Conservation (phyloP, 768 basidiomycete genomes). For the Gymnopilus junonius region DNA sequence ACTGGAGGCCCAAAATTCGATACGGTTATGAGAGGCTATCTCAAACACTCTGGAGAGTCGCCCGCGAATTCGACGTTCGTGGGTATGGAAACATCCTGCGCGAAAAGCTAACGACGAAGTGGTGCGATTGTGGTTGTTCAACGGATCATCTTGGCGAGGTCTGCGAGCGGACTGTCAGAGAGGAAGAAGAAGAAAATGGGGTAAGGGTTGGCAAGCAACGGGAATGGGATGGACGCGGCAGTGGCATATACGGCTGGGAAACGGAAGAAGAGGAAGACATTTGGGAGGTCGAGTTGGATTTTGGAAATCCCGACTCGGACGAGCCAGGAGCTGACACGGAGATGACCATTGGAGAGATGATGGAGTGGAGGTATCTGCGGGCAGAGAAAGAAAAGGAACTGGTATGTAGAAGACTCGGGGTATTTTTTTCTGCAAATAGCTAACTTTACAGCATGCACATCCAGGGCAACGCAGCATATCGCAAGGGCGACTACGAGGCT, state of each 20-base stretch:
- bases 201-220: conserved; percentile 66
- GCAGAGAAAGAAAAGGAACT: conserved; percentile 76
- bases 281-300: conserved; percentile 75
- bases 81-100: conserved; percentile 72
- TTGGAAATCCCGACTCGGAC: conserved; percentile 56
- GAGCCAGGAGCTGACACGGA: conserved; percentile 51
- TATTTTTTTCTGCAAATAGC: neutral
- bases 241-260: conserved; percentile 74
- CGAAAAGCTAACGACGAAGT: conserved; percentile 74
- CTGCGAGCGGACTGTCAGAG: conserved; percentile 72
- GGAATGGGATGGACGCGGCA: conserved; percentile 81
- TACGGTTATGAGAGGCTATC: conserved; percentile 67
- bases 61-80: conserved; percentile 71
- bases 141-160: conserved; percentile 80
- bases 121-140: conserved; percentile 84
- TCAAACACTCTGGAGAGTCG: conserved; percentile 71
- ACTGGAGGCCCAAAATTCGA: conserved; percentile 64
- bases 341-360: conserved; percentile 74
- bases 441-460: neutral
- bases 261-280: conserved; percentile 78
- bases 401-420: conserved; percentile 38
- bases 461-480: conserved; percentile 74
- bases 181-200: conserved; percentile 66
- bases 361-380: conserved; percentile 73
- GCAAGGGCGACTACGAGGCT: conserved; percentile 56